A percentile compares a stretch with the other conserved stretches of the same genome.
Evolutionary conservation across 2,329 filamentous ascomycete genomes (phyloP).

Genomic region (Hypoxylon sp.): DNA sequence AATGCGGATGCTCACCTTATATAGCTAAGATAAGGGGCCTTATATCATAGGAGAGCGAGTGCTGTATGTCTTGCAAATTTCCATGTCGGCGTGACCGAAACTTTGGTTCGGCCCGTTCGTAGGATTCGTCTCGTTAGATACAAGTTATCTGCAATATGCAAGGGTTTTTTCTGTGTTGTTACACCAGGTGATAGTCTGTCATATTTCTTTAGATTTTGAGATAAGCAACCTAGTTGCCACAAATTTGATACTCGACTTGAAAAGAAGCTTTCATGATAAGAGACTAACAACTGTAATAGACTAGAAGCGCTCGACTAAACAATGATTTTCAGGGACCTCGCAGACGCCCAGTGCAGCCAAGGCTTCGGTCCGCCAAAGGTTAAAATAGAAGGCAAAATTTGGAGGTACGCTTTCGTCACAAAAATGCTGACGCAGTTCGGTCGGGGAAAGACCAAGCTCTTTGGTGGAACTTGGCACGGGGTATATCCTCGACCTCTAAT

Average conservation of each 20-base stretch:
- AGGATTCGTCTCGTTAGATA: constrained; percentile 15
- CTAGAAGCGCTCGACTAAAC: constrained; percentile 18
- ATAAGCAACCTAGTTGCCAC: not conserved
- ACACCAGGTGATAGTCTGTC: not conserved
- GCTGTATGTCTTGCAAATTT: constrained; percentile 28
- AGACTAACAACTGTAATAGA: not conserved
- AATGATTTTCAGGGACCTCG: constrained; percentile 11
- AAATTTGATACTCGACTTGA: not conserved
- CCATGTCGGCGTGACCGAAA: constrained; percentile 30
- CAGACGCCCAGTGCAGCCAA: constrained; percentile 19
- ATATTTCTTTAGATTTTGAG: not conserved
- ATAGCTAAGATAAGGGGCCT: constrained; percentile 5
- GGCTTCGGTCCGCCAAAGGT: constrained; percentile 4
- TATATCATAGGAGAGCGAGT: constrained; percentile 1
- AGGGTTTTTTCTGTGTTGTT: not conserved
- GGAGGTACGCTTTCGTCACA: constrained; percentile 19
- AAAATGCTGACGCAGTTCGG: constrained; percentile 2
- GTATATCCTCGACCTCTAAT: constrained; percentile 30
- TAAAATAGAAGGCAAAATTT: constrained; percentile 6
- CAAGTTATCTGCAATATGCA: constrained; percentile 6
- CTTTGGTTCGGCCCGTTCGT: constrained; percentile 7
- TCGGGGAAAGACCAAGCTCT: constrained; percentile 18
- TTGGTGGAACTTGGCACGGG: constrained; percentile 34
- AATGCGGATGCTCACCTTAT: constrained; percentile 6
- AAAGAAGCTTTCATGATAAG: not conserved